phyloP scores from a whole-genome alignment of 768 basidiomycete species.

The Tephrocybe sp. region DNA sequence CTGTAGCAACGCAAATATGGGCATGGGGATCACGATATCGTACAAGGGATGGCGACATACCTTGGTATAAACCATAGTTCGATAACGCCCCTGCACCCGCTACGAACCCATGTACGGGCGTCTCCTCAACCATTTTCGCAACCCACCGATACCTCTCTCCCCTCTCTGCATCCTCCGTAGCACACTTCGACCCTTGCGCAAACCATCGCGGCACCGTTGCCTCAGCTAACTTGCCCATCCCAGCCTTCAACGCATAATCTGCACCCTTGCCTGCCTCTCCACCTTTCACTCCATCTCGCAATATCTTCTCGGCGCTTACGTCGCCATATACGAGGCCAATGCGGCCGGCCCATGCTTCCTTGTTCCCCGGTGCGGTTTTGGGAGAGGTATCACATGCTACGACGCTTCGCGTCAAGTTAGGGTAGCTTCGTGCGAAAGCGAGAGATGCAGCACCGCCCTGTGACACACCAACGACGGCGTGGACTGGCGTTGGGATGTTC shows the following conservation, averaged over 20 bases:
- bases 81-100: constrained; percentile 44
- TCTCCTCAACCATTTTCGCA: constrained; percentile 34
- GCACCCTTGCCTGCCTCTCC: constrained; percentile 13
- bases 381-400: constrained; percentile 49
- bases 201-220: constrained; percentile 51
- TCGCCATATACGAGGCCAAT: constrained; percentile 33
- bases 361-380: constrained; percentile 42
- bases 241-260: constrained; percentile 30
- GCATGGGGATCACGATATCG: neutral
- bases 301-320: constrained; percentile 6
- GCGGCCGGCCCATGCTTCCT: constrained; percentile 46
- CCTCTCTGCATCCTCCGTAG: constrained; percentile 11
- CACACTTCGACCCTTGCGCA: constrained; percentile 32
- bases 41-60: constrained; percentile 1
- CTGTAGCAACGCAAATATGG: neutral
- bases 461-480: constrained; percentile 49
- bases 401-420: constrained; percentile 32
- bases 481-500: constrained; percentile 34
- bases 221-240: constrained; percentile 38
- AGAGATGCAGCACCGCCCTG: constrained; percentile 52
- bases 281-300: constrained; percentile 8
- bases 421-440: constrained; percentile 39
- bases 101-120: constrained; percentile 40
- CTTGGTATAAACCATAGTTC: constrained; percentile 37
- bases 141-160: constrained; percentile 25